A percentile compares a stretch with the other conserved stretches of the same genome.
phyloP scores from a whole-genome alignment of 192 early-diverging fungal genomes.

The Gigaspora rosea region DNA sequence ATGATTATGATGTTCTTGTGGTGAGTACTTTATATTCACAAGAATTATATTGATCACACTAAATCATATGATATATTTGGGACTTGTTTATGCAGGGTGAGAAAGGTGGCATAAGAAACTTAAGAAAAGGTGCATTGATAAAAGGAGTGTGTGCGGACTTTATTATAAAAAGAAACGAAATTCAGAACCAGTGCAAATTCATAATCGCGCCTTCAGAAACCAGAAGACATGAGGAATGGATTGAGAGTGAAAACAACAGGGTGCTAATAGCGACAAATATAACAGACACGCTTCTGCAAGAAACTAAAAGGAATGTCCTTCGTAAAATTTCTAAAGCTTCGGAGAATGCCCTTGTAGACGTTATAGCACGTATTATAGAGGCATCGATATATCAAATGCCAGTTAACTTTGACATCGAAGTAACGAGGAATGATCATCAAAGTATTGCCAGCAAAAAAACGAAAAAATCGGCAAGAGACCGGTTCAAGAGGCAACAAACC shows the following conservation, averaged over 20 bases:
- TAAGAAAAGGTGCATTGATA: background rate
- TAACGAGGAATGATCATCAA: constrained; percentile 12
- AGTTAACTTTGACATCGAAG: constrained; percentile 12
- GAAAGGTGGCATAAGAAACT: background rate
- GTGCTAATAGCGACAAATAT: constrained; percentile 18
- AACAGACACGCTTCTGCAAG: constrained; percentile 27
- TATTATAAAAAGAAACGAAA: constrained; percentile 18
- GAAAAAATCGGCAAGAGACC: background rate
- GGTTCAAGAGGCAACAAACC: constrained; percentile 18
- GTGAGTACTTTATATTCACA: background rate
- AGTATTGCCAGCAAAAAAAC: constrained; percentile 17
- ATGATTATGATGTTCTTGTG: constrained; percentile 6
- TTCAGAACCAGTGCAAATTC: constrained; percentile 24
- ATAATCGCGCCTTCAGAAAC: constrained; percentile 12
- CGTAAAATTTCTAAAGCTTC: constrained; percentile 15
- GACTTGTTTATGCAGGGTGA: background rate
- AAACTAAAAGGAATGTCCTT: constrained; percentile 14
- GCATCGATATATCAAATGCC: constrained; percentile 7
- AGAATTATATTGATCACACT: background rate
- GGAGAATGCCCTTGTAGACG: constrained; percentile 23
- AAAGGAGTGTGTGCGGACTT: background rate
- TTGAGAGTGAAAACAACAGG: constrained; percentile 7
- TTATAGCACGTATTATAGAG: constrained; percentile 11
- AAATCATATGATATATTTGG: background rate
- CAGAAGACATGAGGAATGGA: background rate